phyloP scores from a whole-genome alignment of 257 asterid species.

The Fraxinus anomala region DNA sequence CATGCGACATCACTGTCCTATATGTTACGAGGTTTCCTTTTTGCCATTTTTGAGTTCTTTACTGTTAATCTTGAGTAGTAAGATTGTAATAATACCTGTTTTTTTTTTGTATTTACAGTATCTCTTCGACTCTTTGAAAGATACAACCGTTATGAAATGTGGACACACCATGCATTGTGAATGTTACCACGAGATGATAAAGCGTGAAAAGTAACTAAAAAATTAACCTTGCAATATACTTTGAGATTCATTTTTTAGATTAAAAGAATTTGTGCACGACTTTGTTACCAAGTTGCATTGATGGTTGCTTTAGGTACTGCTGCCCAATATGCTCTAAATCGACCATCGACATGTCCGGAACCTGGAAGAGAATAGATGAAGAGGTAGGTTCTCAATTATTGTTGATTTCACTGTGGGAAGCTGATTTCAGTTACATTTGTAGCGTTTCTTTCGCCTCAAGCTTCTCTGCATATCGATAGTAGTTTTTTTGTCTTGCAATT shows the following conservation, averaged over 20 bases:
- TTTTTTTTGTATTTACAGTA: conserved; percentile 55
- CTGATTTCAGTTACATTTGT: neutral
- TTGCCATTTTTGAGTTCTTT: neutral
- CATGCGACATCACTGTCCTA: conserved; percentile 97
- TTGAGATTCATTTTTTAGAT: neutral
- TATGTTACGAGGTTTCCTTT: conserved; percentile 80
- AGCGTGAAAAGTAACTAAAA: conserved; percentile 72
- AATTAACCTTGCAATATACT: neutral
- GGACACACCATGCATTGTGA: conserved; percentile 97
- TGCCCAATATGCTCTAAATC: conserved; percentile 95
- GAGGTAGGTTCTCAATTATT: conserved; percentile 51
- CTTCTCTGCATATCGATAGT: neutral
- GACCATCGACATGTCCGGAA: conserved; percentile 70
- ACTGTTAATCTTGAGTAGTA: neutral
- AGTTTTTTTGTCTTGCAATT: neutral
- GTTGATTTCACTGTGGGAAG: no score
- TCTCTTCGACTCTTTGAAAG: conserved; percentile 85
- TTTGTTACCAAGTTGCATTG: conserved; percentile 9
- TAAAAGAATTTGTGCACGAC: neutral
- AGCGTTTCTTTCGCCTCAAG: neutral
- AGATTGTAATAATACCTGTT: neutral
- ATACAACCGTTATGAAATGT: conserved; percentile 87
- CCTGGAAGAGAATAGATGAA: conserved; percentile 78
- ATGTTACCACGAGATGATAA: conserved; percentile 82
- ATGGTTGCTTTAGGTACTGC: conserved; percentile 54